Conservation (phyloP, 164 flowering plant genomes). For the Nelumbo lutea region DNA sequence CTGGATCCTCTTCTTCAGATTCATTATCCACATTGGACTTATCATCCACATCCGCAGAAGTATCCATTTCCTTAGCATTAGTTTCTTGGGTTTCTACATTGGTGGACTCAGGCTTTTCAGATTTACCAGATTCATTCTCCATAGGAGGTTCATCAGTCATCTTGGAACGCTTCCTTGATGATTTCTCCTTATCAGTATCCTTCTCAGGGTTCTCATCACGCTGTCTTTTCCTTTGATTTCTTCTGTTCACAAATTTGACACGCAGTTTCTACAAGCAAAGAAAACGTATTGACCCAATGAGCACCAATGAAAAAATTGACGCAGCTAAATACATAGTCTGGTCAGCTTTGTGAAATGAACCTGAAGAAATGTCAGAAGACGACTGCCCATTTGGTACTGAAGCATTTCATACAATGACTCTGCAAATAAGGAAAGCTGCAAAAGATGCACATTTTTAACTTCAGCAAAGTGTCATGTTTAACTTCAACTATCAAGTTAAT, state of each 20-base stretch:
- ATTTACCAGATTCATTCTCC: slow-evolving; percentile 24
- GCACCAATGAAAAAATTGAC: slow-evolving; percentile 5
- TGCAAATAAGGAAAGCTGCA: slow-evolving; percentile 87
- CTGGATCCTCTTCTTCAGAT: slow-evolving; percentile 44
- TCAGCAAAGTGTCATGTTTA: background rate
- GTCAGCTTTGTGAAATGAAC: slow-evolving; percentile 27
- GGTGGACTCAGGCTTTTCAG: slow-evolving; percentile 20
- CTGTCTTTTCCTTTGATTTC: slow-evolving; percentile 68
- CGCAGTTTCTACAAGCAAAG: slow-evolving; percentile 54
- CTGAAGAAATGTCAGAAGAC: slow-evolving; percentile 76
- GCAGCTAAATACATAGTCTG: background rate
- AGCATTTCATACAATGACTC: slow-evolving; percentile 93
- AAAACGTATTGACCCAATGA: slow-evolving; percentile 2
- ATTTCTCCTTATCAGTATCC: slow-evolving; percentile 28
- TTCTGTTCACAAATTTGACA: slow-evolving; percentile 44
- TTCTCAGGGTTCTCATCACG: slow-evolving; percentile 47
- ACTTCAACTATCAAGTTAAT: background rate
- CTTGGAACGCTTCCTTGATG: slow-evolving; percentile 52
- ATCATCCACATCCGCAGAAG: slow-evolving; percentile 24
- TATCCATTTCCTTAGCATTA: slow-evolving; percentile 19
- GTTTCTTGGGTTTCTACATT: slow-evolving; percentile 23
- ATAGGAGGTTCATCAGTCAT: slow-evolving; percentile 23
- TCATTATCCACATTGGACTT: slow-evolving; percentile 13
- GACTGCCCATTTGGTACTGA: slow-evolving; percentile 89
- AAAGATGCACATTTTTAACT: background rate